Percentiles rank a stretch among this genome's conserved stretches.
Conservation (phyloP, 345 rosid species). For the Rhizophora apiculata region DNA sequence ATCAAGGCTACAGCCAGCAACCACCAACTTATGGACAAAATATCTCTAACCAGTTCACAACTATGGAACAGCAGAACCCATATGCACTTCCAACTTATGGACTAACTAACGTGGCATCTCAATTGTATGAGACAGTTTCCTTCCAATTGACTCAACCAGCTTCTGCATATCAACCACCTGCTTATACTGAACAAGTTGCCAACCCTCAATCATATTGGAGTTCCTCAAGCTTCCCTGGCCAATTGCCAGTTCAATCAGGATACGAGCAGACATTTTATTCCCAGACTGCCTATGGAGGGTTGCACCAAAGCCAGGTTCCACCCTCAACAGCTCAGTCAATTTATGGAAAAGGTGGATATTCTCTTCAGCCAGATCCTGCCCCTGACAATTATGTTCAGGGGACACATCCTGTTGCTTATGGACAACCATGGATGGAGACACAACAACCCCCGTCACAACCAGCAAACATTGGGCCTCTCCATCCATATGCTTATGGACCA, state of each 20-base stretch:
- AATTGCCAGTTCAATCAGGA: conserved; percentile 18
- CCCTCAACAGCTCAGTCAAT: conserved; percentile 7
- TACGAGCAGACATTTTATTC: conserved; percentile 18
- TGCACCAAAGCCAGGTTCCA: background rate
- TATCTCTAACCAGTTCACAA: conserved; percentile 5
- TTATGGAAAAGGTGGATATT: conserved; percentile 26
- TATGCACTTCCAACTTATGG: conserved; percentile 13
- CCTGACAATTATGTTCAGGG: conserved; percentile 13
- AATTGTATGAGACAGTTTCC: conserved; percentile 9
- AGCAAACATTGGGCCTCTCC: conserved; percentile 10
- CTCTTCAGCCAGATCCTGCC: conserved; percentile 11
- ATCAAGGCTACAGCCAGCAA: conserved; percentile 17
- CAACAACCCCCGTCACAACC: conserved; percentile 8
- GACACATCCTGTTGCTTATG: conserved; percentile 3
- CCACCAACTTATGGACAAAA: conserved; percentile 14
- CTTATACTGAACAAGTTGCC: conserved; percentile 11
- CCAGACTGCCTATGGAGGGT: conserved; percentile 14
- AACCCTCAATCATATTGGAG: conserved; percentile 15
- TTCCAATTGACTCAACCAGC: conserved; percentile 11
- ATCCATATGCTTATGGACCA: conserved; percentile 10
- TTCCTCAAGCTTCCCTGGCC: conserved; percentile 10
- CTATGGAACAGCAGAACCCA: conserved; percentile 17
- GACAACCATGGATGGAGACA: background rate
- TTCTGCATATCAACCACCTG: conserved; percentile 12
- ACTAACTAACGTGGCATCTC: conserved; percentile 7